These are phyloP conservation scores for Termitomyces sp. DNA, from an alignment of 768 basidiomycete genomes.

Conservation along the genomic window DNA sequence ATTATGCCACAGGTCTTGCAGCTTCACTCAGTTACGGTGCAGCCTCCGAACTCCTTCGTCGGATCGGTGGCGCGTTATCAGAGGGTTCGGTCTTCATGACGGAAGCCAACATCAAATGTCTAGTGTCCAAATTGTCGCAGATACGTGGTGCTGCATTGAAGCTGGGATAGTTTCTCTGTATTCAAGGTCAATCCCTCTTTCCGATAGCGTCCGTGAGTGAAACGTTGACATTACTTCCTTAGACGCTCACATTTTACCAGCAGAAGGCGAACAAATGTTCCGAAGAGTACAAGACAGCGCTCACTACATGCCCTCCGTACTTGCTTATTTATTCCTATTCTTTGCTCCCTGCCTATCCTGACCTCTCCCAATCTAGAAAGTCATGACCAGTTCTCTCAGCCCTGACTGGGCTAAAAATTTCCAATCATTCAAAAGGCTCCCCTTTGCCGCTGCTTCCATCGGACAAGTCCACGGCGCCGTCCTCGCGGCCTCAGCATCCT, in stretches of 20 bases:
- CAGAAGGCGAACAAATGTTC: constrained; percentile 83
- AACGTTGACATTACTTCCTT: background rate
- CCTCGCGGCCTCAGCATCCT: no score
- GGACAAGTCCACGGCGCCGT: no score
- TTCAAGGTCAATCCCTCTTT: constrained; percentile 58
- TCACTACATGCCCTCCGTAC: no score
- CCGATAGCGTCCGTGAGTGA: background rate
- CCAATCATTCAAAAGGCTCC: constrained; percentile 74
- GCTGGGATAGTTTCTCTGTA: constrained; percentile 95
- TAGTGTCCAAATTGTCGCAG: no score
- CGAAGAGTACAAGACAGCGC: no score
- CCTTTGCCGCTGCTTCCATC: constrained; percentile 93
- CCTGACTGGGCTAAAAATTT: no score
- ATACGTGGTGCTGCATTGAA: constrained; percentile 98
- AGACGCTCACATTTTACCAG: constrained; percentile 89
- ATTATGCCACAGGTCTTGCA: no score
- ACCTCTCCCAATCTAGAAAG: background rate
- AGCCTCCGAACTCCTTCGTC: constrained; percentile 79
- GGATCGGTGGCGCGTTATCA: constrained; percentile 44
- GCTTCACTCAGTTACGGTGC: constrained; percentile 87
- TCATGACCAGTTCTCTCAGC: no score
- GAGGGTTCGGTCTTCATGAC: no score
- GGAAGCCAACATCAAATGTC: no score
- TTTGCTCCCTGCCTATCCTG: background rate
- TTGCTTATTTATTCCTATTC: no score